Evolutionary conservation across 257 asterid species (phyloP), one percentile per base, ranked within the genome.

Genomic region (Solanum pimpinellifolium): DNA sequence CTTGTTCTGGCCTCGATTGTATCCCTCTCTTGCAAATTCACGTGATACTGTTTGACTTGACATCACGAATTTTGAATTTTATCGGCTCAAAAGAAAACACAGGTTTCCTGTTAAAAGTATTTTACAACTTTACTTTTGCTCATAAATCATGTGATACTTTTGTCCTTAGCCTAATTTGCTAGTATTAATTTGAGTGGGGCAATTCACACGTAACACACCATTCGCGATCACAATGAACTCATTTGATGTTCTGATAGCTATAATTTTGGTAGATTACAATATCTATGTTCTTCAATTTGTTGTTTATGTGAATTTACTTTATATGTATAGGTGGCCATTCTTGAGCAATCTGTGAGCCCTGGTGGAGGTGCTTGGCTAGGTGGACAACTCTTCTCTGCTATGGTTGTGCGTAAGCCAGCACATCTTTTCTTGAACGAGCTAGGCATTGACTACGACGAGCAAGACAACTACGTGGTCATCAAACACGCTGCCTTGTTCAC

Each of bases 321-420:
- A 21, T 16, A 1, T 42, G 86, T 90, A 86, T 90, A 89, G 92
- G 87, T 96, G 66, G 98, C 98, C 84, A 96, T 94, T 49, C 91
- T 96, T 46, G 99, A 94, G 33, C 99, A 96, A 74, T 96, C 99
- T 5, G 98, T 94, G 29, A 94, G 98, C 91, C 99, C 99, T 25
- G 98, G 99, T 23, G 98, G 98, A 3, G 98, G 98, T 59, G 97
- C 98, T 20, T 96, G 98, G 98, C 94, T 96, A 14, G 99, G 99
- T 0, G 98, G 99, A n/a, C 99, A 96, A 90, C 91, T 96, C 20
- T 96, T 96, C 89, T 96, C 98, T n/a, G 98, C 98, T 86, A 94
- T 96, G 98, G 91, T 96, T 47, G 98, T 96, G n/a, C 92, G 98
- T 2, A 96, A 94, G 66, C 98, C 99, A 1, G 98, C 99, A 0